Conservation (phyloP, 208 protist genomes). For the Leishmania arabica region DNA sequence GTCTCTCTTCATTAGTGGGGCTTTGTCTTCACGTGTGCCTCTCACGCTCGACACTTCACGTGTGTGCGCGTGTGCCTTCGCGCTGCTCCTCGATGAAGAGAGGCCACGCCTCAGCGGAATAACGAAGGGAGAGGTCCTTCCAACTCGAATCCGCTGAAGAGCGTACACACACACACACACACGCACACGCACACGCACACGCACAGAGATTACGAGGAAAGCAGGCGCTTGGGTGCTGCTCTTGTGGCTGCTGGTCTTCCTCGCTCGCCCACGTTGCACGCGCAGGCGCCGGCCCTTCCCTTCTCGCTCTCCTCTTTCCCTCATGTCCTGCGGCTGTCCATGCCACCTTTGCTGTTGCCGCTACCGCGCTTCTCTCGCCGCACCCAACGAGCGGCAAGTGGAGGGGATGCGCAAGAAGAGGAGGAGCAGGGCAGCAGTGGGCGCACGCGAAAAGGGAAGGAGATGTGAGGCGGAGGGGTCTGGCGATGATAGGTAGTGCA, state of each 20-base stretch:
- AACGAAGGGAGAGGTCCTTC: not conserved
- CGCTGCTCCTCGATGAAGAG: too few species aligned
- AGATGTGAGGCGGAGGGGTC: not conserved
- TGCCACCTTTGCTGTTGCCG: not conserved
- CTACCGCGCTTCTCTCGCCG: not conserved
- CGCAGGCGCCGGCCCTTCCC: not conserved
- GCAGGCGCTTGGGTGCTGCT: not conserved
- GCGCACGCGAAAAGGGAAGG: not conserved
- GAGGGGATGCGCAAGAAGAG: not conserved
- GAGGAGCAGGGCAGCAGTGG: too few species aligned
- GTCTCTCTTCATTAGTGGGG: too few species aligned
- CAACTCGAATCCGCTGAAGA: not conserved
- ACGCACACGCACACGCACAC: not conserved
- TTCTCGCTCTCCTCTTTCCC: not conserved
- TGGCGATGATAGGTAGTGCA: not conserved
- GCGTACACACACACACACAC: constrained; percentile 1
- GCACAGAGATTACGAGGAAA: not conserved
- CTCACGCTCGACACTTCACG: too few species aligned
- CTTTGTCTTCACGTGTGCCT: too few species aligned
- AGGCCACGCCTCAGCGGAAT: too few species aligned
- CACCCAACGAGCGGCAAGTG: not conserved
- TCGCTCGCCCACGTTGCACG: not conserved
- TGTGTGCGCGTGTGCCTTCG: too few species aligned
- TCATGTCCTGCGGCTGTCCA: not conserved
- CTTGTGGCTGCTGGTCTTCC: not conserved